Percentiles rank a stretch among this genome's conserved stretches.
Evolutionary conservation across 208 protist genomes (phyloP).

Genomic region (Trypanosoma mega): DNA sequence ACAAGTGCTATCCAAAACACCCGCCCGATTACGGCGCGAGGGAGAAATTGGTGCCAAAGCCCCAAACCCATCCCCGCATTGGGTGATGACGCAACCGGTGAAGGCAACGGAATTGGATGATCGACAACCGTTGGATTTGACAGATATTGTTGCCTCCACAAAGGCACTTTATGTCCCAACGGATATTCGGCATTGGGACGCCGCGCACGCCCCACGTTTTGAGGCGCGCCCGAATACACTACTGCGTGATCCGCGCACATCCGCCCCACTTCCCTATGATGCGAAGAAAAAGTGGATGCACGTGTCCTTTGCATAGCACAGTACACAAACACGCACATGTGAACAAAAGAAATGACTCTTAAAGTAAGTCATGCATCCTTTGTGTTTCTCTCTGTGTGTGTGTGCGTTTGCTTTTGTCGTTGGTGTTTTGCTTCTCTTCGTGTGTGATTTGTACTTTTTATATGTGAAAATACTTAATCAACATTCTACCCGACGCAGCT

Average conservation of each 20-base stretch:
- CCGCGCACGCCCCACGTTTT: not conserved
- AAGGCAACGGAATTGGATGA: not conserved
- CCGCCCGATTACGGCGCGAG: no score
- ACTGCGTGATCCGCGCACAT: not conserved
- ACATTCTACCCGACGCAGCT: not conserved
- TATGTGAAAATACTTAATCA: no score
- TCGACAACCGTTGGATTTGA: no score
- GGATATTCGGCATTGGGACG: slow-evolving; percentile 2
- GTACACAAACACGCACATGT: no score
- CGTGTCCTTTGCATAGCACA: slow-evolving; percentile 12
- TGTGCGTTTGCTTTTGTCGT: no score
- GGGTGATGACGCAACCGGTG: not conserved
- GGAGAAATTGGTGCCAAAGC: no score
- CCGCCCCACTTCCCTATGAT: not conserved
- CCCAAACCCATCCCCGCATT: not conserved
- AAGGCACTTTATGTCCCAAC: not conserved
- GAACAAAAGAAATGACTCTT: no score
- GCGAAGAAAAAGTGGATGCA: slow-evolving; percentile 4
- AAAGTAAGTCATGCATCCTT: no score
- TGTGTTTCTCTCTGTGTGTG: no score
- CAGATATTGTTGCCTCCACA: no score
- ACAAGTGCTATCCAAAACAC: not conserved
- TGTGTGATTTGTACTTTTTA: no score
- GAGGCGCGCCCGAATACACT: not conserved
- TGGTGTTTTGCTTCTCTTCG: no score